These are phyloP conservation scores for Sistotremastrum suecicum DNA, from an alignment of 768 basidiomycete species.

Conservation along the genomic window DNA sequence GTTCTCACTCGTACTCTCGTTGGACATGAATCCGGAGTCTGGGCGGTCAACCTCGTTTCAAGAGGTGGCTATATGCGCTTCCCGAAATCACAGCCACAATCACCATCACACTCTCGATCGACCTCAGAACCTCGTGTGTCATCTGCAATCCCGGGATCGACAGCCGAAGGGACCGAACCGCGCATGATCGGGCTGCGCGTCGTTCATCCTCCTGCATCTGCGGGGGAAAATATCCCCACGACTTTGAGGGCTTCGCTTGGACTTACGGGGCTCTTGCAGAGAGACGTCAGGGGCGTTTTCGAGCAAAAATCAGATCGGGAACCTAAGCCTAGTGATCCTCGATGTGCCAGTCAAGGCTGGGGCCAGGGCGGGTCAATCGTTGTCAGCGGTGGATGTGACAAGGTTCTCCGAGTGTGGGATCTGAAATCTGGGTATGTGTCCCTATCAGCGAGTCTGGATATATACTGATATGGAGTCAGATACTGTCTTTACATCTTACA, in stretches of 20 bases:
- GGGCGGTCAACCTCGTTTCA: slow-evolving; percentile 74
- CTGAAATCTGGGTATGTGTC: slow-evolving; percentile 58
- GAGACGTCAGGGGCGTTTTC: slow-evolving; percentile 2
- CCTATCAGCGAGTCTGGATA: not conserved
- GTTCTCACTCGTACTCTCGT: slow-evolving; percentile 60
- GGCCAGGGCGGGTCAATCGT: slow-evolving; percentile 73
- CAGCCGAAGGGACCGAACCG: no score
- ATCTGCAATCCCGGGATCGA: not conserved
- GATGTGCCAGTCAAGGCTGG: slow-evolving; percentile 73
- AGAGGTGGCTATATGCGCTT: slow-evolving; percentile 31
- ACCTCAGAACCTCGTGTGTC: no score
- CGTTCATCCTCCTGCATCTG: no score
- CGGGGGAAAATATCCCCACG: not conserved
- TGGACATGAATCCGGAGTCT: slow-evolving; percentile 85
- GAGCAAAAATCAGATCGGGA: slow-evolving; percentile 1
- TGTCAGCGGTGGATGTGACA: slow-evolving; percentile 89
- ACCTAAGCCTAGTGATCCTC: slow-evolving; percentile 32
- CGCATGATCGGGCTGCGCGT: not conserved
- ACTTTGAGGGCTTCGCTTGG: not conserved
- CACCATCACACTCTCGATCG: no score
- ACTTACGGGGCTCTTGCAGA: not conserved
- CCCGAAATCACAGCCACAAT: no score
- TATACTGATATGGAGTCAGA: slow-evolving; percentile 11
- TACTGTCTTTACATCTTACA: slow-evolving; percentile 64
- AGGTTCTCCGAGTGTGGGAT: slow-evolving; percentile 87